Base-by-base conservation (phyloP, 768 basidiomycete species). In the Podaxis pistillaris region DNA sequence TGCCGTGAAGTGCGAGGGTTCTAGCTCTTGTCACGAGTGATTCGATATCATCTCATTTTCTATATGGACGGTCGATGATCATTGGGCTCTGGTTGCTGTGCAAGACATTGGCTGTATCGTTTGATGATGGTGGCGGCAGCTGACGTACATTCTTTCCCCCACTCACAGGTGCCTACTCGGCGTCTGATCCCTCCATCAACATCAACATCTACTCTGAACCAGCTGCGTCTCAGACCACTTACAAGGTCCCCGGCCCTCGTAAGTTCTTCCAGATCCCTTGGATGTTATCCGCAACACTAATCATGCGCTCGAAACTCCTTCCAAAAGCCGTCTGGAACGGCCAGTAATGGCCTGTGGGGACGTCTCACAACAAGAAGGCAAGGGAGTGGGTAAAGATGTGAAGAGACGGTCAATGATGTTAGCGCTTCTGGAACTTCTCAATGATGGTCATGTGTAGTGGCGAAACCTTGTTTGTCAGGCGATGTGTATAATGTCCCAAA, bases 121-220 rank as follows among this genome's bases (percentile, higher is more conserved):
- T 19, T 17, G 13, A 24, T 50, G 22, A 24, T 24, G 4, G 22
- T 50, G 49, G 13, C 12, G 17, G n/a, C 19, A 7, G n/a, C 56
- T 44, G 41, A 46, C 41, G 41, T 17, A 51, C 15, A 11, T 52
- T 41, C 40, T 22, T 11, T 33, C 30, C 2, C 3, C 44, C 6
- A 22, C 28, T 38, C 47, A 52, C 55, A 69, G 74, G 74, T 50
- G 75, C 67, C 15, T 77, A 77, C 66, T 68, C 68, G 30, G 67
- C 72, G 61, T 73, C 67, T 62, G 71, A 75, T 54, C 76, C 75
- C 40, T 68, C 71, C 44, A 69, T 77, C 55, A 71, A 73, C 60
- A 72, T 77, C 67, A 73, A 76, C 67, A 75, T 76, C 71, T 76
- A 75, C 71, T 65, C 67, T 33, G 58, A 69, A 8, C 69, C 70